phyloP scores from a whole-genome alignment of 208 protist species.

The Wallacemonas collosoma region DNA sequence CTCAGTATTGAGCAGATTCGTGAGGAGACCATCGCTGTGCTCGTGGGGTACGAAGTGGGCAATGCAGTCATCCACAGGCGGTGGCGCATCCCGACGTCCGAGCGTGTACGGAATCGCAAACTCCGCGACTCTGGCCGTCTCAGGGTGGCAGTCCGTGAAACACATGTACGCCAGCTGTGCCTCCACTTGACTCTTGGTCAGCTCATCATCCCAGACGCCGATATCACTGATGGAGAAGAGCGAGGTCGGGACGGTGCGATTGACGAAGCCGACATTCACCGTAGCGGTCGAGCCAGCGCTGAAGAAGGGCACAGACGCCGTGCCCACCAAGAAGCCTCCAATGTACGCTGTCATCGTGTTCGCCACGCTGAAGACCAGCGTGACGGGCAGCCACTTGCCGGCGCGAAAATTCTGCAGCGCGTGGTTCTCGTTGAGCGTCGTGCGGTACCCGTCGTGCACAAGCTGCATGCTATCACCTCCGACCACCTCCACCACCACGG shows the following conservation, averaged over 20 bases:
- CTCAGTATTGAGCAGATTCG: conserved; percentile 45
- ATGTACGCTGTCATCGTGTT: conserved; percentile 68
- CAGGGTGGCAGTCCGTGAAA: conserved; percentile 15
- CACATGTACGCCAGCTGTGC: conserved; percentile 44
- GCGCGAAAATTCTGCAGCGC: conserved; percentile 61
- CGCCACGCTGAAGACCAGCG: conserved; percentile 50
- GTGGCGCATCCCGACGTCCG: conserved; percentile 6
- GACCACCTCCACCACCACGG: conserved; percentile 33
- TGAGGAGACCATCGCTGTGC: conserved; percentile 50
- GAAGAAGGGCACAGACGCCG: conserved; percentile 49
- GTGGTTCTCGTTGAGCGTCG: conserved; percentile 70
- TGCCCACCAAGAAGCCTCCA: conserved; percentile 68
- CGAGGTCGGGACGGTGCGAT: conserved; percentile 31
- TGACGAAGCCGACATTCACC: conserved; percentile 64
- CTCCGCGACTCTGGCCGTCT: conserved; percentile 43
- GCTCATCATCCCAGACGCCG: conserved; percentile 68
- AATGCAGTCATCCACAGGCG: conserved; percentile 54
- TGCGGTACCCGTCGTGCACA: conserved; percentile 40
- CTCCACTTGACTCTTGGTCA: conserved; percentile 69
- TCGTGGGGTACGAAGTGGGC: conserved; percentile 77
- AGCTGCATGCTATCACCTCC: conserved; percentile 74
- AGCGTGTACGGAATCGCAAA: conserved; percentile 58
- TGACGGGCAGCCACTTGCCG: conserved; percentile 62
- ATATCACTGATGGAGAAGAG: conserved; percentile 76
- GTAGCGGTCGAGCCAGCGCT: conserved; percentile 42